phyloP scores from a whole-genome alignment of 2,329 filamentous ascomycete species.

The Orbilia quercus region DNA sequence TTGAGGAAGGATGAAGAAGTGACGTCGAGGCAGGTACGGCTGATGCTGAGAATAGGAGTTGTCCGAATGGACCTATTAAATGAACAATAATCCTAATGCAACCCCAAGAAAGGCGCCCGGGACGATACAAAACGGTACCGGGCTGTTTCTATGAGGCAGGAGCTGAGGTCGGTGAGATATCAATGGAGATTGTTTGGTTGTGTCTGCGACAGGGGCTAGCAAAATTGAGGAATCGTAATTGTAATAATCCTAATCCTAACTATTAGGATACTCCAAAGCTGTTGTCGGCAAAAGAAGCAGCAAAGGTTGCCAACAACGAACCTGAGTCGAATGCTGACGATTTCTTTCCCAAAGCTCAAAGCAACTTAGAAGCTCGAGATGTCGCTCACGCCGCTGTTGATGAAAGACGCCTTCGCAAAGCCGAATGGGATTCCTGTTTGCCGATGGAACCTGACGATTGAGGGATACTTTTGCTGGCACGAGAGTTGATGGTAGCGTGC shows the following conservation, averaged over 20 bases:
- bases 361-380: conserved; percentile 15
- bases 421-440: conserved; percentile 40
- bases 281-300: conserved; percentile 7
- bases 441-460: conserved; percentile 42
- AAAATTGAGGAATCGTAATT: conserved; percentile 23
- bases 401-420: conserved; percentile 22
- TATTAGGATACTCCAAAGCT: conserved; percentile 29
- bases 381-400: conserved; percentile 26
- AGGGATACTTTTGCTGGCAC: conserved; percentile 47
- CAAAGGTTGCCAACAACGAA: conserved; percentile 25
- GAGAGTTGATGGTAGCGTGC: conserved; percentile 39
- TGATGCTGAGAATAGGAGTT: conserved; percentile 42
- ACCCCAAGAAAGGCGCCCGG: conserved; percentile 20
- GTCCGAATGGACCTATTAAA: conserved; percentile 15
- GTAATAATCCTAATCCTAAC: conserved; percentile 50
- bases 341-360: conserved; percentile 9
- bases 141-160: background rate
- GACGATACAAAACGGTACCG: conserved; percentile 3
- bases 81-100: conserved; percentile 26
- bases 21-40: conserved; percentile 32
- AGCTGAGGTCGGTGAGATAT: conserved; percentile 3
- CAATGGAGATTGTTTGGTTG: conserved; percentile 37
- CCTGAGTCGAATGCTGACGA: conserved; percentile 27
- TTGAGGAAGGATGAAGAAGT: conserved; percentile 4
- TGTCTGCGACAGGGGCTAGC: conserved; percentile 42